Evolutionary conservation across 148 eudicot species (phyloP).

Genomic region (Rhododendron ovatum): DNA sequence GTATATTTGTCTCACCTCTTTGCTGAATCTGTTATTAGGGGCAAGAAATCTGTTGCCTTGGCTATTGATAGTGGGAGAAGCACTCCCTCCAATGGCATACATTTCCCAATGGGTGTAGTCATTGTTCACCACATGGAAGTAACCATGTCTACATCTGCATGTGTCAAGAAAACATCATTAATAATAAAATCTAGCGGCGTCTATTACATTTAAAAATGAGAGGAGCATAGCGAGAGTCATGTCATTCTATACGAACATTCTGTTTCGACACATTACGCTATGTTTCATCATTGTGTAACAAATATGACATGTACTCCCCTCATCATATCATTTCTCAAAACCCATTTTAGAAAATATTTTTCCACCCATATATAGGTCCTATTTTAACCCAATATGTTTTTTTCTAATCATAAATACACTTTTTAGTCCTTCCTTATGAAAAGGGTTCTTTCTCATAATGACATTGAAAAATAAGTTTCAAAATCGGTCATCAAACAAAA

Average conservation of each 20-base stretch:
- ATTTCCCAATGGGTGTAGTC: slow-evolving; percentile 86
- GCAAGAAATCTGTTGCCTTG: slow-evolving; percentile 74
- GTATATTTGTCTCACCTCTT: slow-evolving; percentile 39
- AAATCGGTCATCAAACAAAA: neutral
- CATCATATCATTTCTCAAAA: neutral
- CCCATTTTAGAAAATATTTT: neutral
- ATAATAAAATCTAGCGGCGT: neutral
- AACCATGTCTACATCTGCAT: slow-evolving; percentile 75
- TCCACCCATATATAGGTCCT: neutral
- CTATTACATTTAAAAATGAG: no score
- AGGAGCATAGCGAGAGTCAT: no score
- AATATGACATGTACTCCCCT: neutral
- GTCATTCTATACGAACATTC: neutral
- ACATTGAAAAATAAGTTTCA: neutral
- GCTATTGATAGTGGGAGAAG: slow-evolving; percentile 68
- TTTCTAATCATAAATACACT: neutral
- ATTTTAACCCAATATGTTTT: neutral
- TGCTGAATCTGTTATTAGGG: slow-evolving; percentile 41
- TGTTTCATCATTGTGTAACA: neutral
- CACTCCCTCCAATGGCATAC: slow-evolving; percentile 85
- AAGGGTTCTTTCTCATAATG: neutral
- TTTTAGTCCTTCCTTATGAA: neutral
- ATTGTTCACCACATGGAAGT: slow-evolving; percentile 81
- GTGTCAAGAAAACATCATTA: neutral
- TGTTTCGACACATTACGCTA: neutral